Base-by-base conservation (phyloP, 257 asterid species). In the Penstemon davidsonii region DNA sequence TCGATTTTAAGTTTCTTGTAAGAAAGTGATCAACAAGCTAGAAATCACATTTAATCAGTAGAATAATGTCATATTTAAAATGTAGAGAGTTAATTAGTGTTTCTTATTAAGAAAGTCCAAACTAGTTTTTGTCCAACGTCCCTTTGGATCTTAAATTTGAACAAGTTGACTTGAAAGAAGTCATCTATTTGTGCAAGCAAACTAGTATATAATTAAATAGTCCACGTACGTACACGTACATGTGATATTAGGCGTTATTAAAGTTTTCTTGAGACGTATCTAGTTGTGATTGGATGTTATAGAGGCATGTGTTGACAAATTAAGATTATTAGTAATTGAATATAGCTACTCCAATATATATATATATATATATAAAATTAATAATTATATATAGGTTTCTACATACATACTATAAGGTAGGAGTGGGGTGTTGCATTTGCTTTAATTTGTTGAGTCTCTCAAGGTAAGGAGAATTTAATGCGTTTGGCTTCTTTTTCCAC, bases 381-480 rank as follows among this genome's bases (percentile, higher is more conserved):
- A 15, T 15, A 15, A 15, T 15, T 15, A 4, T 50, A 62, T 4
- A 3, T 47, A 49, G 45, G 69, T 43, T 64, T 46, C 47, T 8
- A 3, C 33, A n/a, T n/a, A n/a, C 49, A 55, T n/a, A 64, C 25
- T 55, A 15, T 53, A 49, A 55, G 67, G 54, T 61, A 49, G 54
- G 54, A 61, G 42, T 45, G 8, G 39, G 9, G 62, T 4, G 51
- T 67, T 12, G n/a, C 25, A 5, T 4, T 13, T 68, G 40, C 51
- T 37, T 41, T 55, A 40, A 44, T 5, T 15, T 39, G 60, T 59
- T 55, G 66, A 63, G 47, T 43, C 6, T 43, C 36, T 57, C 65
- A 4, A 61, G 56, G 55, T 73, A 4, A 61, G 56, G 55, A 49
- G 73, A 58, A 73, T 58, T 73, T 33, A 66, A 73, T 66, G 77